Conservation (phyloP, 108 stramenopile genomes). For the Ochromonas danica region DNA sequence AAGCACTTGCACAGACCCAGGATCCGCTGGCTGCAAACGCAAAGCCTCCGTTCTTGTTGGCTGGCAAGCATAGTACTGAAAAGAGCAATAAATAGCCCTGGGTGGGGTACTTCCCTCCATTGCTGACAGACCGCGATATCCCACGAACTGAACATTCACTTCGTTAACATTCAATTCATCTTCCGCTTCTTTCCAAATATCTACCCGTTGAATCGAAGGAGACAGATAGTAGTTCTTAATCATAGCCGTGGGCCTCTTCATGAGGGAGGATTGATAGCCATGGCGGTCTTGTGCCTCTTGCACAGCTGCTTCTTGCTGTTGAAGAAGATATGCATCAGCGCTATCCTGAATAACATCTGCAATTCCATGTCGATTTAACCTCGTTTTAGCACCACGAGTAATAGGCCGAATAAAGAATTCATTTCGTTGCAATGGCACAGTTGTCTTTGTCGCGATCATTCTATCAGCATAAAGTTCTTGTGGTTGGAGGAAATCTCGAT, state of each 20-base stretch:
- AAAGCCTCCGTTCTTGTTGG: slow-evolving; percentile 62
- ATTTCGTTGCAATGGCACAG: neutral
- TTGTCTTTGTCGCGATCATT: neutral
- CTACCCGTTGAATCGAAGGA: too few relatives aligned
- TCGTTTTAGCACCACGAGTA: neutral
- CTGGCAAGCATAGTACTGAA: slow-evolving; percentile 54
- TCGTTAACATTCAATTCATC: slow-evolving; percentile 50
- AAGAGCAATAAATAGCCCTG: slow-evolving; percentile 56
- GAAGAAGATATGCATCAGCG: neutral
- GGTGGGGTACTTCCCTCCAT: slow-evolving; percentile 35
- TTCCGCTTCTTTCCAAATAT: slow-evolving; percentile 44
- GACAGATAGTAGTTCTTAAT: too few relatives aligned
- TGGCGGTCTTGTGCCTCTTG: neutral
- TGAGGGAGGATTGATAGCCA: too few relatives aligned
- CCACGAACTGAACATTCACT: slow-evolving; percentile 61
- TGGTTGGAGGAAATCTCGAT: too few relatives aligned
- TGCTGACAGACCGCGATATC: slow-evolving; percentile 38
- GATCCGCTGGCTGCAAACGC: slow-evolving; percentile 38
- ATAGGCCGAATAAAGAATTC: neutral
- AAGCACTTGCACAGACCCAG: slow-evolving; percentile 12
- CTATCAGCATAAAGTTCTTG: too few relatives aligned
- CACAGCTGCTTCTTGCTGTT: neutral
- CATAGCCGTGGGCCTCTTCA: too few relatives aligned
- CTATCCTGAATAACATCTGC: neutral
- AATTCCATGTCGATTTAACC: slow-evolving; percentile 25